Conservation (phyloP, 2,329 filamentous ascomycete species). For the Stemphylium beticola region DNA sequence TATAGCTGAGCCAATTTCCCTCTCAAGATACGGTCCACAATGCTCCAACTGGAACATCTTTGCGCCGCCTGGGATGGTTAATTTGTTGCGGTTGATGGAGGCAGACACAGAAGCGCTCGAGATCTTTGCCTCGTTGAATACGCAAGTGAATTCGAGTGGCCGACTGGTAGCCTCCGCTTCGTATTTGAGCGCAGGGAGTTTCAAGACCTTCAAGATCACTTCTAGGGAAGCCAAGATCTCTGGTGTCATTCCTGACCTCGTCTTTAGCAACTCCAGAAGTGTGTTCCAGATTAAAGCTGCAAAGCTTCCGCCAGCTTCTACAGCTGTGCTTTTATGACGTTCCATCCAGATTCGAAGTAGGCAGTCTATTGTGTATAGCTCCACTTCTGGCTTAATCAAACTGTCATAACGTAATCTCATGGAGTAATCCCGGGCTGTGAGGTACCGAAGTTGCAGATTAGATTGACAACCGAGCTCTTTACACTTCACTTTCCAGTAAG, state of each 20-base stretch:
- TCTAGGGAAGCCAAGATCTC: conserved; percentile 8
- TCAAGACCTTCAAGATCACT: conserved; percentile 5
- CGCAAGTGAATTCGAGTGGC: conserved; percentile 10
- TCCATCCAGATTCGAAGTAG: conserved; percentile 6
- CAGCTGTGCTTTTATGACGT: conserved; percentile 1
- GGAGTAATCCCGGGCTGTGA: conserved; percentile 4
- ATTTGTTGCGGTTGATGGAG: neutral
- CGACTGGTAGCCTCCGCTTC: conserved; percentile 6
- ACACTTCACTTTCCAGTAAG: conserved; percentile 8
- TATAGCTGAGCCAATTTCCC: conserved; percentile 70
- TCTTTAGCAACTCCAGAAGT: conserved; percentile 6
- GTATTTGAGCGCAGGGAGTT: conserved; percentile 5
- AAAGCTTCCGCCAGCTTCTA: conserved; percentile 6
- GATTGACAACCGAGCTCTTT: conserved; percentile 4
- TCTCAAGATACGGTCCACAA: conserved; percentile 75
- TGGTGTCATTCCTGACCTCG: conserved; percentile 7
- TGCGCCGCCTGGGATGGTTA: conserved; percentile 49
- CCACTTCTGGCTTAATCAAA: conserved; percentile 3
- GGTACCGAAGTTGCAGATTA: conserved; percentile 5
- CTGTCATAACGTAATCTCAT: neutral
- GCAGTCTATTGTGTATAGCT: conserved; percentile 6
- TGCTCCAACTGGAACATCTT: conserved; percentile 70
- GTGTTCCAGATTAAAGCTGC: conserved; percentile 10
- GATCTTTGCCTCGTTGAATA: conserved; percentile 10
- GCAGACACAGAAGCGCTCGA: conserved; percentile 30